Conservation (phyloP, 169 alveolate species). For the Cyclospora cayetanensis region DNA sequence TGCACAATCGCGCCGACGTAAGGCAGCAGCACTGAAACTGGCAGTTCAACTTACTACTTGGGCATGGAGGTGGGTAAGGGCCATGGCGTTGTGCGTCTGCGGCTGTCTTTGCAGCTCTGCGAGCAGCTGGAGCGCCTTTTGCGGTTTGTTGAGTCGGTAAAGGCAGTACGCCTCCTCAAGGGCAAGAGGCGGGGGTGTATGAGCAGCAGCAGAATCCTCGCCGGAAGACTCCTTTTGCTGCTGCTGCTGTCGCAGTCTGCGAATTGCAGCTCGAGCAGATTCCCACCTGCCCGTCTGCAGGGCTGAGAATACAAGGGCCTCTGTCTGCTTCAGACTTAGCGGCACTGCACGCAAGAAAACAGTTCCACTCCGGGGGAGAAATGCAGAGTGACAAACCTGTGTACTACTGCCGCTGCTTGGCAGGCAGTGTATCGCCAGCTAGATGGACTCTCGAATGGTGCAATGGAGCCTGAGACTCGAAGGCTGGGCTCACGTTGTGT, state of each 20-base stretch:
- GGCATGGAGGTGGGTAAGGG: neutral
- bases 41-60: neutral
- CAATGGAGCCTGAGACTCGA: too few relatives aligned
- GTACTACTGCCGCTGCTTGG: too few relatives aligned
- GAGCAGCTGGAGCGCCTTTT: conserved; percentile 11
- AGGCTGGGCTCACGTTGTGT: neutral
- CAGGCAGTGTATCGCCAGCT: too few relatives aligned
- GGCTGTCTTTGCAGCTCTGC: neutral
- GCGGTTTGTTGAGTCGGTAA: conserved; percentile 45
- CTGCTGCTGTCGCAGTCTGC: conserved; percentile 13
- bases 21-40: too few relatives aligned
- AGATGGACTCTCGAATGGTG: too few relatives aligned
- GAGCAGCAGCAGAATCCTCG: neutral
- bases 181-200: neutral
- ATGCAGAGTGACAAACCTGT: too few relatives aligned
- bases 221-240: conserved; percentile 1
- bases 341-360: conserved; percentile 23
- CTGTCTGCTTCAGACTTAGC: neutral
- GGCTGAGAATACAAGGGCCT: neutral
- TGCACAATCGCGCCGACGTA: too few relatives aligned
- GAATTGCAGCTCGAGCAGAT: neutral
- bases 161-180: conserved; percentile 56
- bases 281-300: conserved; percentile 7
- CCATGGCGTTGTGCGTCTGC: neutral
- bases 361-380: too few relatives aligned